A percentile compares a stretch with the other conserved stretches of the same genome.
Conservation (phyloP, 1,284 basidiomycete species). For the Melanopsichium pennsylvanicum region DNA sequence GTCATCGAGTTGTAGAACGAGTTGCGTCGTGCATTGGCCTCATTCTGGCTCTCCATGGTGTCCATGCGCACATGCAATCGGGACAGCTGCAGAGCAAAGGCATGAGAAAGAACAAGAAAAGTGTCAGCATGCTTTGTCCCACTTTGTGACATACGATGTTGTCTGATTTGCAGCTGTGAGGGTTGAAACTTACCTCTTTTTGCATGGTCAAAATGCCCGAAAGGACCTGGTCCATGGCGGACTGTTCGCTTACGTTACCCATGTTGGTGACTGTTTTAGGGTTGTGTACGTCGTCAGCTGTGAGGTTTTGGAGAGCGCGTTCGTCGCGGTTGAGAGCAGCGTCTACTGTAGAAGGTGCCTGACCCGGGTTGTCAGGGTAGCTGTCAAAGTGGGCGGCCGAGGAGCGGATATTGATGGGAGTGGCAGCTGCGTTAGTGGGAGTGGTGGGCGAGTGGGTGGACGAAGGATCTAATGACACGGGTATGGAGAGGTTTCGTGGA, state of each 20-base stretch:
- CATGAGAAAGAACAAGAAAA: not conserved
- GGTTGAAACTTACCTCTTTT: constrained; percentile 59
- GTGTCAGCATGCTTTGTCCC: not conserved
- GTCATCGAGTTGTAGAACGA: constrained; percentile 33
- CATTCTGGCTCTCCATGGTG: constrained; percentile 41
- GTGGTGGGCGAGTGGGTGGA: constrained; percentile 25
- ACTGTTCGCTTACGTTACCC: constrained; percentile 32
- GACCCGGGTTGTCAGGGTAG: constrained; percentile 1
- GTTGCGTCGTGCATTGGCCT: constrained; percentile 23
- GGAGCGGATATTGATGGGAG: constrained; percentile 3
- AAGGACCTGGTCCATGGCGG: constrained; percentile 53
- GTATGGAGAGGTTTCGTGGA: constrained; percentile 20
- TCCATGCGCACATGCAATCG: constrained; percentile 55
- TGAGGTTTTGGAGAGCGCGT: constrained; percentile 18
- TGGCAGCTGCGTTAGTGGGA: constrained; percentile 8
- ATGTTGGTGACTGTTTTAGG: constrained; percentile 12
- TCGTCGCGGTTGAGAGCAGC: constrained; percentile 10
- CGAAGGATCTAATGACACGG: not conserved
- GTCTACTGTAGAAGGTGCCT: constrained; percentile 1
- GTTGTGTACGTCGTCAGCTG: constrained; percentile 8
- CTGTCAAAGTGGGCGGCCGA: constrained; percentile 4
- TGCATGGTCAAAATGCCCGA: constrained; percentile 56
- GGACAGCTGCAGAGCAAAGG: constrained; percentile 31
- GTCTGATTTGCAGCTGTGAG: not conserved
- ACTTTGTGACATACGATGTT: no score